A percentile compares a stretch with the other conserved stretches of the same genome.
phyloP scores from a whole-genome alignment of 768 basidiomycete genomes.

The Collybiopsis luxurians region DNA sequence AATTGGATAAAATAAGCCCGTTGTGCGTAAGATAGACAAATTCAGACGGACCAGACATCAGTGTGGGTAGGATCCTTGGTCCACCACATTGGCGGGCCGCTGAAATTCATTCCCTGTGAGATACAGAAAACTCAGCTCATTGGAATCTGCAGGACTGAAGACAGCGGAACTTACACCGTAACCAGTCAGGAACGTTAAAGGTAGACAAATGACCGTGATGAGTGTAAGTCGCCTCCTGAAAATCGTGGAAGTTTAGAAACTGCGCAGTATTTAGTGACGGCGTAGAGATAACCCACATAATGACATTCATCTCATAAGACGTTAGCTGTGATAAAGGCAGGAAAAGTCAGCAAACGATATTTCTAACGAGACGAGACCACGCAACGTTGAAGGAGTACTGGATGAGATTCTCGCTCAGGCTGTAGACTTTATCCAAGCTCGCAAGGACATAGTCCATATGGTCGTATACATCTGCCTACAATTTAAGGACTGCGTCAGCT shows the following conservation, averaged over 20 bases:
- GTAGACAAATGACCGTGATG: constrained; percentile 68
- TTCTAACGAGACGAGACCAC: constrained; percentile 9
- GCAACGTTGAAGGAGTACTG: constrained; percentile 71
- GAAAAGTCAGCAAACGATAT: constrained; percentile 24
- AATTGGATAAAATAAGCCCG: background rate
- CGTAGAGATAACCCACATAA: constrained; percentile 41
- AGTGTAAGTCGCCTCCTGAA: constrained; percentile 61
- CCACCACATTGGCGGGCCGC: constrained; percentile 39
- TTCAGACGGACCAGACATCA: constrained; percentile 41
- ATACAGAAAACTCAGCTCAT: background rate
- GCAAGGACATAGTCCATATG: constrained; percentile 68
- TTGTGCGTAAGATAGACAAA: background rate
- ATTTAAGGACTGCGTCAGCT: constrained; percentile 1
- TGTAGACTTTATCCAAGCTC: constrained; percentile 66
- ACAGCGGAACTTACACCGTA: constrained; percentile 61
- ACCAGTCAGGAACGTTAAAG: constrained; percentile 67
- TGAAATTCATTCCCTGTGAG: constrained; percentile 65
- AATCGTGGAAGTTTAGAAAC: background rate
- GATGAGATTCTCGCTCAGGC: constrained; percentile 64
- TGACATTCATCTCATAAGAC: constrained; percentile 65
- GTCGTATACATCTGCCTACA: constrained; percentile 66
- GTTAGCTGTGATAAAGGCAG: constrained; percentile 56
- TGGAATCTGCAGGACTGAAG: background rate
- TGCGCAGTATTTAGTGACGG: too few species aligned
- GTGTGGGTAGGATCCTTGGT: constrained; percentile 33